These are phyloP conservation scores for Hypoxylon rubiginosum DNA, from an alignment of 2,329 filamentous ascomycete genomes.

Conservation along the genomic window DNA sequence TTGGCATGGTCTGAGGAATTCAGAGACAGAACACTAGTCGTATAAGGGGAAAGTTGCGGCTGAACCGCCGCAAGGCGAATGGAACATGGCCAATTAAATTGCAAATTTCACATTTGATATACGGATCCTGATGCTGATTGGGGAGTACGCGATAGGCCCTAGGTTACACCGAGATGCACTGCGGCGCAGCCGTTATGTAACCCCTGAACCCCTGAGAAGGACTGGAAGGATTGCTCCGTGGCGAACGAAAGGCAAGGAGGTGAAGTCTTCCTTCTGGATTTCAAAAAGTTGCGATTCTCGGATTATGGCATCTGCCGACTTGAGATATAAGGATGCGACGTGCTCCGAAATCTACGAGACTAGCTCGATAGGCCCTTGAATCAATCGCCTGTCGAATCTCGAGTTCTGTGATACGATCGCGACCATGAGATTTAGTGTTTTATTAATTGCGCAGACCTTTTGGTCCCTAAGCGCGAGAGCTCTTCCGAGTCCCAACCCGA, in stretches of 20 bases:
- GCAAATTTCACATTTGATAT: background rate
- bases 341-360: background rate
- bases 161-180: slow-evolving; percentile 3
- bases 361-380: background rate
- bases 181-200: slow-evolving; percentile 27
- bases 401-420: background rate
- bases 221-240: slow-evolving; percentile 35
- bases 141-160: slow-evolving; percentile 6
- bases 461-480: slow-evolving; percentile 19
- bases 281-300: background rate
- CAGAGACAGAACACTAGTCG: background rate
- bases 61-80: background rate
- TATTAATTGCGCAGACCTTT: slow-evolving; percentile 21
- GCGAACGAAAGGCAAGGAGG: slow-evolving; percentile 23
- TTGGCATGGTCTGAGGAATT: background rate
- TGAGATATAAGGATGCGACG: slow-evolving; percentile 11
- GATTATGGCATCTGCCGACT: slow-evolving; percentile 1
- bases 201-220: too few relatives aligned
- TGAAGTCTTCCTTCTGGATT: background rate
- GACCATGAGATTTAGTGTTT: slow-evolving; percentile 8
- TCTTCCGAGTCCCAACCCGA: slow-evolving; percentile 27
- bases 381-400: background rate
- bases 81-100: slow-evolving; percentile 15
- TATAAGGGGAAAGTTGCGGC: background rate
- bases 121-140: slow-evolving; percentile 4